Evolutionary conservation across 495 filamentous ascomycete genomes (phyloP).

Genomic region (Neurospora africana): DNA sequence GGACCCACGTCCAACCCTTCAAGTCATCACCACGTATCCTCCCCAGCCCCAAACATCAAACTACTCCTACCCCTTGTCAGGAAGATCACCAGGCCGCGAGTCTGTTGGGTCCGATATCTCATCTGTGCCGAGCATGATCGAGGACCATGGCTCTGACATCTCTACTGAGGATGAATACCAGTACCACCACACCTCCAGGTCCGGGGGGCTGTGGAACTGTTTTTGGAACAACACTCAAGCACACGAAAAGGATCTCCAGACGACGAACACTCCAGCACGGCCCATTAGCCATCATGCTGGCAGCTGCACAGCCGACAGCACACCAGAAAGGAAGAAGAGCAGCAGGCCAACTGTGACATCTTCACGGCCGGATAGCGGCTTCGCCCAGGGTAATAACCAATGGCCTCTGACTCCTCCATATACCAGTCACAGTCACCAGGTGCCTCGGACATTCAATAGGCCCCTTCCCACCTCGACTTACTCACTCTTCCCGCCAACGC

Average conservation of each 20-base stretch:
- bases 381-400: background rate
- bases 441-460: slow-evolving; percentile 3
- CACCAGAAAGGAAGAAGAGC: background rate
- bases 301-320: background rate
- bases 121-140: slow-evolving; percentile 18
- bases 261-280: slow-evolving; percentile 4
- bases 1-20: background rate
- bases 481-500: slow-evolving; percentile 17
- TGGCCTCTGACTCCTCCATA: background rate
- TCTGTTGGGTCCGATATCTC: slow-evolving; percentile 16
- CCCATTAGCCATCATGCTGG: background rate
- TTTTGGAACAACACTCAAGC: slow-evolving; percentile 8
- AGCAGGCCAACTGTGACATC: background rate
- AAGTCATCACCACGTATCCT: background rate
- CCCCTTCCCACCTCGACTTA: slow-evolving; percentile 10
- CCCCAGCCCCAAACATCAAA: background rate
- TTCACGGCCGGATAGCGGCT: background rate
- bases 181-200: slow-evolving; percentile 1
- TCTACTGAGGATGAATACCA: slow-evolving; percentile 21
- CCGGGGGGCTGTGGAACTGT: slow-evolving; percentile 14
- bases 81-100: slow-evolving; percentile 1
- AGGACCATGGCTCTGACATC: slow-evolving; percentile 21
- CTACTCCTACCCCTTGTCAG: background rate
- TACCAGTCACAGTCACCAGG: slow-evolving; percentile 2
- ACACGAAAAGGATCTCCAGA: background rate